phyloP scores from a whole-genome alignment of 371 early-diverging fungal genomes.

The Mucor ambiguus region DNA sequence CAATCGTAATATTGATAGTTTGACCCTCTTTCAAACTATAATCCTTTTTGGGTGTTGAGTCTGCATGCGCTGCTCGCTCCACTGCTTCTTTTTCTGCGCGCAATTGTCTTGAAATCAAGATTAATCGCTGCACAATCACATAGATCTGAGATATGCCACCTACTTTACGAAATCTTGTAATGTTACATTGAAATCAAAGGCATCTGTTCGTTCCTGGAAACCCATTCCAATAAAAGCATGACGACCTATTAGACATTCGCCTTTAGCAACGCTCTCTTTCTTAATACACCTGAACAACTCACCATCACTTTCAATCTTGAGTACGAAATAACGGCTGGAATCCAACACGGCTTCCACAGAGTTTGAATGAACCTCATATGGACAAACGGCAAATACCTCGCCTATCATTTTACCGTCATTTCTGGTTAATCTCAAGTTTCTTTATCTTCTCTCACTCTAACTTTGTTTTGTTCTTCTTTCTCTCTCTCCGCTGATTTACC shows the following conservation, averaged over 20 bases:
- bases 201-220: slow-evolving; percentile 83
- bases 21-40: slow-evolving; percentile 87
- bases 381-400: slow-evolving; percentile 86
- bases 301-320: slow-evolving; percentile 82
- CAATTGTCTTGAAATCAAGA: slow-evolving; percentile 50
- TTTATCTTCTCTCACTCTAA: neutral
- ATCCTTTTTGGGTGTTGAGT: slow-evolving; percentile 68
- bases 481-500: slow-evolving; percentile 28
- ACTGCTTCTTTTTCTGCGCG: slow-evolving; percentile 58
- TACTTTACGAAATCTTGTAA: slow-evolving; percentile 83
- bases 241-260: slow-evolving; percentile 43
- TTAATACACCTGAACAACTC: neutral
- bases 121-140: neutral
- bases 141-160: neutral
- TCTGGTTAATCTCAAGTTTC: slow-evolving; percentile 1
- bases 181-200: slow-evolving; percentile 94
- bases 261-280: neutral
- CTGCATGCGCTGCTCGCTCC: slow-evolving; percentile 46
- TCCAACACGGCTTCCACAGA: slow-evolving; percentile 89
- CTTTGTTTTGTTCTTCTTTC: neutral
- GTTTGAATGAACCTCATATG: slow-evolving; percentile 72
- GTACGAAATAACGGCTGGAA: slow-evolving; percentile 91
- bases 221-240: slow-evolving; percentile 92
- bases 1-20: slow-evolving; percentile 80
- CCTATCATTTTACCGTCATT: slow-evolving; percentile 45